These are phyloP conservation scores for Malus hybrid DNA, from an alignment of 331 rosid species.

Conservation along the genomic window DNA sequence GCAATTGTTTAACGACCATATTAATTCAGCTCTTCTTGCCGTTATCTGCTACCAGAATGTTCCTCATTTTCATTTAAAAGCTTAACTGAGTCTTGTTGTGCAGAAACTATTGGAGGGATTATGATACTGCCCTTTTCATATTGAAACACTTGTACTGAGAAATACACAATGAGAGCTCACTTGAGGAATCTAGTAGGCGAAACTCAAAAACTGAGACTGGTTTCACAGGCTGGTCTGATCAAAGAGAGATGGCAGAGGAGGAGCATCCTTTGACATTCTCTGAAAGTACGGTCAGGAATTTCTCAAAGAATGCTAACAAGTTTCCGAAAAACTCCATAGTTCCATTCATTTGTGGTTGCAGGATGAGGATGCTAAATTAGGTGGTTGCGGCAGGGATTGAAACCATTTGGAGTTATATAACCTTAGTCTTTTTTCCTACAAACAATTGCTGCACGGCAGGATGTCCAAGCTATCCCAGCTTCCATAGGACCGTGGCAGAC, in stretches of 20 bases:
- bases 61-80: not conserved
- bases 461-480: not conserved
- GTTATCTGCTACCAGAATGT: not conserved
- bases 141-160: conserved; percentile 70
- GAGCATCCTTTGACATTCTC: conserved; percentile 81
- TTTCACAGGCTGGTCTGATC: conserved; percentile 39
- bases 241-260: conserved; percentile 48
- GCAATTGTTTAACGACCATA: not conserved
- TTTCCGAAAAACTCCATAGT: conserved; percentile 7
- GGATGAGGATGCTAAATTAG: not conserved
- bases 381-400: not conserved
- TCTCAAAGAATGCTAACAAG: conserved; percentile 51
- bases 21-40: not conserved
- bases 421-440: not conserved
- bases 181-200: conserved; percentile 10
- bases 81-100: conserved; percentile 2
- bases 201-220: conserved; percentile 22
- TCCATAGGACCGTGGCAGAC: not conserved
- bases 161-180: conserved; percentile 41
- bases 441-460: not conserved
- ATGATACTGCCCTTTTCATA: conserved; percentile 83
- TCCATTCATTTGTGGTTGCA: not conserved
- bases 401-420: not conserved
- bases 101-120: conserved; percentile 97
- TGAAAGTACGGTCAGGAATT: conserved; percentile 37